These are phyloP conservation scores for Leishmania major DNA, from an alignment of 208 protist species.

Conservation along the genomic window DNA sequence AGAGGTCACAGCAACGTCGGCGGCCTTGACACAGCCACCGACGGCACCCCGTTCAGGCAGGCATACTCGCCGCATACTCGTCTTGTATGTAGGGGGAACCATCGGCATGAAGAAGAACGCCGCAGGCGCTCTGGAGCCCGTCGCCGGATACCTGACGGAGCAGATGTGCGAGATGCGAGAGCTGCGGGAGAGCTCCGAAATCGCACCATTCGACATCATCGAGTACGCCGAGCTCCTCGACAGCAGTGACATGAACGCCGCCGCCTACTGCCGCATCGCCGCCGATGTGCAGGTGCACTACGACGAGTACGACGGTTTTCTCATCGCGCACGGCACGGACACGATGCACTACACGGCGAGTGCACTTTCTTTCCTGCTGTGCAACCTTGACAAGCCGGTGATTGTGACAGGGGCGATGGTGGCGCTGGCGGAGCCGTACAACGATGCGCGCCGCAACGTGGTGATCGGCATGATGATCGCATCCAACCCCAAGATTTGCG, in stretches of 20 bases:
- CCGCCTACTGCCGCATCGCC: constrained; percentile 86
- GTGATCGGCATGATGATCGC: constrained; percentile 89
- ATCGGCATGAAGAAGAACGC: constrained; percentile 88
- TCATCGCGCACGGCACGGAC: constrained; percentile 97
- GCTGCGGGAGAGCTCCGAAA: constrained; percentile 39
- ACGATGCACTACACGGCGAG: constrained; percentile 97
- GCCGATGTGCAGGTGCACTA: constrained; percentile 75
- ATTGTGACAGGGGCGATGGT: constrained; percentile 96
- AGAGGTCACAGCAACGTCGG: neutral
- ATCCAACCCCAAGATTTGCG: constrained; percentile 79
- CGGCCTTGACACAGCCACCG: neutral
- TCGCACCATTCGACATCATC: constrained; percentile 77
- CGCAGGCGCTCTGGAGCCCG: constrained; percentile 65
- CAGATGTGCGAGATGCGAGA: constrained; percentile 72
- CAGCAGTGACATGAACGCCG: constrained; percentile 79
- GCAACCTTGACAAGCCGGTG: constrained; percentile 96
- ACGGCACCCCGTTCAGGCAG: neutral
- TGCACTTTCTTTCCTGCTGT: constrained; percentile 96
- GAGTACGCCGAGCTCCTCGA: constrained; percentile 85
- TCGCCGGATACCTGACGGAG: constrained; percentile 68
- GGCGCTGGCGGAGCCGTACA: constrained; percentile 88
- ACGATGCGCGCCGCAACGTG: constrained; percentile 88
- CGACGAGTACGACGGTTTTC: constrained; percentile 96
- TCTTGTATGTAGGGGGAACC: constrained; percentile 90
- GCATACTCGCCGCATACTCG: constrained; percentile 48